Percentiles rank a stretch among this genome's conserved stretches.
Evolutionary conservation across 2,329 filamentous ascomycete genomes (phyloP).

Genomic region (Stemphylium beticola): DNA sequence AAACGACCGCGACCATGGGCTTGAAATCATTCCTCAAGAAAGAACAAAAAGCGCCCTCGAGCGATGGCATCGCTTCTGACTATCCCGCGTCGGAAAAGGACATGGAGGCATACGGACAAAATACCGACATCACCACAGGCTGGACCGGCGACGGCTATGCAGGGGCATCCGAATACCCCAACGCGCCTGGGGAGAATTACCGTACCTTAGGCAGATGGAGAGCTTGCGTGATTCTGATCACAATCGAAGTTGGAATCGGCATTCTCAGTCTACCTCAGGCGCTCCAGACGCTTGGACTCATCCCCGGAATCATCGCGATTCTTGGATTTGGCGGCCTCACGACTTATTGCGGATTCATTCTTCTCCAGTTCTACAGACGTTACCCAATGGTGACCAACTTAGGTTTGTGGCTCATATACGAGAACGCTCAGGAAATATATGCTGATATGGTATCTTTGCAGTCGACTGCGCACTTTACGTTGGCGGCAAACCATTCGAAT

Average conservation of each 20-base stretch:
- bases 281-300: conserved; percentile 36
- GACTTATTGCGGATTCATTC: conserved; percentile 37
- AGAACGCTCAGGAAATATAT: no score
- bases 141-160: conserved; percentile 33
- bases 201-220: conserved; percentile 36
- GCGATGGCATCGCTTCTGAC: conserved; percentile 19
- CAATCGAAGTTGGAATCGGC: conserved; percentile 41
- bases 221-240: conserved; percentile 39
- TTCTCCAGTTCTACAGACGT: conserved; percentile 33
- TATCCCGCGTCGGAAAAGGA: conserved; percentile 27
- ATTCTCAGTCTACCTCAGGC: conserved; percentile 37
- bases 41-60: conserved; percentile 21
- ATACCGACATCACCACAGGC: conserved; percentile 32
- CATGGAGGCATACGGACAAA: conserved; percentile 28
- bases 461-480: conserved; percentile 39
- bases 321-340: conserved; percentile 34
- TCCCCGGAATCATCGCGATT: conserved; percentile 41
- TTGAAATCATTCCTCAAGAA: conserved; percentile 34
- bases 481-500: conserved; percentile 35
- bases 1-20: conserved; percentile 27
- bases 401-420: no score
- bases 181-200: conserved; percentile 29
- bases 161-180: conserved; percentile 31
- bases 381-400: conserved; percentile 40
- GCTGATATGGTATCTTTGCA: no score